Evolutionary conservation across 1,284 basidiomycete genomes (phyloP), one percentile per base, ranked within the genome.

Genomic region (Sanghuangporus baumii): DNA sequence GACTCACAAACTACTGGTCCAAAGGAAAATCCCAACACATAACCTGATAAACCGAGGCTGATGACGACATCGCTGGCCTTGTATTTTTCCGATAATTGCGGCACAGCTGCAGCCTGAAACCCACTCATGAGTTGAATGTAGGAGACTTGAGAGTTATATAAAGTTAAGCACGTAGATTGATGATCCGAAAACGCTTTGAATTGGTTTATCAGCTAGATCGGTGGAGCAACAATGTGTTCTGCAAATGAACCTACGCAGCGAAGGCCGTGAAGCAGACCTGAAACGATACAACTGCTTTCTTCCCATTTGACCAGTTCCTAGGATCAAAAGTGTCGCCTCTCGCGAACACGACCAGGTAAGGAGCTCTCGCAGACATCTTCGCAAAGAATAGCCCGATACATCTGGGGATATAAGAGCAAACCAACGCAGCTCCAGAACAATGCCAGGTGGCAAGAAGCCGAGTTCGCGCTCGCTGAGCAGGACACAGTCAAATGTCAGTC

Each of bases 11-110:
- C 37, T 6, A 71, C 57, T 11, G 70, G 70, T 1, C 69, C 71
- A 51, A 70, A 61, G 7, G 67, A 69, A 46, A 73, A 70, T 12
- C 71, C 71, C 4, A 72, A 62, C 1, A 73, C 69, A 55, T 73
- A 72, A 18, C 70, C 60, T 3, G 68, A 70, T 3, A 73, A 61
- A 2, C 71, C 71, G 12, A 67, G 55, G 43, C 68, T 71, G 14
- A 68, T 61, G 1, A 68, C 61, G 36, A 67, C 65, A 6, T 67
- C 61, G 36, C 58, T 65, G 18, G 69, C 68, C 18, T 62, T 58
- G 47, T 67, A 72, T 55, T 47, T 59, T 38, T 62, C 47, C 34
- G 61, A 64, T 38, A 72, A 66, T 40, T 70, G 66, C 31, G 31
- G 38, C 55, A 71, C 66, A 48, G 66, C 68, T 6, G 71, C 66